These are phyloP conservation scores for Eucommia ulmoides DNA, from an alignment of 257 asterid species.

Conservation along the genomic window DNA sequence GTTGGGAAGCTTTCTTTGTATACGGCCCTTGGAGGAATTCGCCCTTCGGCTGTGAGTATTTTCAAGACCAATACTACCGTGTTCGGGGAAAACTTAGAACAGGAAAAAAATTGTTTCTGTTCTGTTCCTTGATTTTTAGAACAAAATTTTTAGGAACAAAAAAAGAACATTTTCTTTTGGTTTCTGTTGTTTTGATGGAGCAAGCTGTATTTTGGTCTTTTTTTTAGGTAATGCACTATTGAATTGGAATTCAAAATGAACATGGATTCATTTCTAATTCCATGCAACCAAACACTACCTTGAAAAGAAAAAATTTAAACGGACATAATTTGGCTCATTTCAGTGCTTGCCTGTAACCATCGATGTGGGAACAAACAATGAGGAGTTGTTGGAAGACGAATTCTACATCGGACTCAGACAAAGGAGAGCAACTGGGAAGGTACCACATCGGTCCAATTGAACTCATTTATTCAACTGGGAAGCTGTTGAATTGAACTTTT, in stretches of 20 bases:
- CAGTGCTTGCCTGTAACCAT: constrained; percentile 85
- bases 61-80: constrained; percentile 4
- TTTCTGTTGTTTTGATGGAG: too few relatives aligned
- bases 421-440: constrained; percentile 78
- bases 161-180: too few relatives aligned
- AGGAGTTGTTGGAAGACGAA: constrained; percentile 52
- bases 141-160: too few relatives aligned
- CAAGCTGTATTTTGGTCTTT: too few relatives aligned
- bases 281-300: too few relatives aligned
- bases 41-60: constrained; percentile 48
- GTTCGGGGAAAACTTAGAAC: too few relatives aligned
- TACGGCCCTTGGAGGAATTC: constrained; percentile 91
- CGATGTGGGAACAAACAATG: constrained; percentile 79
- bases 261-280: too few relatives aligned
- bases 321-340: neutral
- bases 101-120: too few relatives aligned
- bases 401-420: constrained; percentile 66
- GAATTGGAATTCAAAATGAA: too few relatives aligned
- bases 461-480: neutral
- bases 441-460: constrained; percentile 10
- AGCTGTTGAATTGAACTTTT: constrained; percentile 4
- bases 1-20: constrained; percentile 86
- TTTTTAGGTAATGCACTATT: too few relatives aligned
- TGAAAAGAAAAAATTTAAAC: too few relatives aligned
- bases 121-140: too few relatives aligned